These are phyloP conservation scores for Gaertneriomyces semiglobifer DNA, from an alignment of 192 early-diverging fungal genomes.

Conservation along the genomic window DNA sequence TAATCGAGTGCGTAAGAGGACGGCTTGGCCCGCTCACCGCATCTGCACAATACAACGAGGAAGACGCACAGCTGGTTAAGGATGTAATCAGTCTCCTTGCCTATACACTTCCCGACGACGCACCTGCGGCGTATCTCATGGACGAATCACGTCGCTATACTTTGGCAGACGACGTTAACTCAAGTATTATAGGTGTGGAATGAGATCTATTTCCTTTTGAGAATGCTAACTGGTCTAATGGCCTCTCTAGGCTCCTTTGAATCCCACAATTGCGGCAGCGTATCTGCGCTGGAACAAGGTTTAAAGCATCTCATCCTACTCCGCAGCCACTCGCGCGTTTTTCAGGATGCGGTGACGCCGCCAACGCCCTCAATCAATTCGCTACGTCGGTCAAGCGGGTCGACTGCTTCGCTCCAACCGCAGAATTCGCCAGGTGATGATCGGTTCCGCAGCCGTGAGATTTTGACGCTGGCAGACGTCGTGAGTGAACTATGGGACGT, in stretches of 20 bases:
- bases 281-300: neutral
- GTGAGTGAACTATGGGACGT: no score
- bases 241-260: neutral
- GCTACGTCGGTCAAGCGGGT: no score
- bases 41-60: neutral
- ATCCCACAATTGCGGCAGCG: neutral
- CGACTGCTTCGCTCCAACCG: no score
- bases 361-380: no score
- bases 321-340: constrained; percentile 2
- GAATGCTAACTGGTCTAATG: neutral
- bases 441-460: no score
- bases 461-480: no score
- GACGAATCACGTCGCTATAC: neutral
- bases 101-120: neutral
- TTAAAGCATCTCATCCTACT: neutral
- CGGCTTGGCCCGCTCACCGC: neutral
- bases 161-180: neutral
- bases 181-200: neutral
- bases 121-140: neutral
- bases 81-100: neutral
- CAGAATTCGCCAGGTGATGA: no score
- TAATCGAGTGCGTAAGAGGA: neutral
- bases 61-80: neutral
- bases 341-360: neutral
- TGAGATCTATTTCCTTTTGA: neutral